Conservation (phyloP, 306 rosid species). For the Phaseolus lunatus region DNA sequence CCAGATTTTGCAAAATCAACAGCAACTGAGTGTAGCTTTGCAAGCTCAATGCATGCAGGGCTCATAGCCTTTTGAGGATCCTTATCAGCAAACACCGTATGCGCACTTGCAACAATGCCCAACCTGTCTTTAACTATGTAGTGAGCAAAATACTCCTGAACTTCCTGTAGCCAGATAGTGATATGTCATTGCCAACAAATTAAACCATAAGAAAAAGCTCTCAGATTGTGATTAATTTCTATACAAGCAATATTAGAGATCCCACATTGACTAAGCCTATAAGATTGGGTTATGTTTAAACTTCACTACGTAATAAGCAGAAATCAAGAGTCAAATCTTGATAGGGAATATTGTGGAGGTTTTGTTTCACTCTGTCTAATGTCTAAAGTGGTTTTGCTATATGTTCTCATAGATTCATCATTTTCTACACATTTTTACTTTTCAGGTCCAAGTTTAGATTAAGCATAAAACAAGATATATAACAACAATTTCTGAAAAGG, state of each 20-base stretch:
- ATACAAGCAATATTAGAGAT: too few relatives aligned
- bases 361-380: neutral
- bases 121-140: conserved; percentile 74
- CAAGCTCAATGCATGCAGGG: conserved; percentile 60
- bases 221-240: neutral
- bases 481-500: neutral
- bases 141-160: conserved; percentile 68
- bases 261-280: too few relatives aligned
- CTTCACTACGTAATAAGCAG: too few relatives aligned
- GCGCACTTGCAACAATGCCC: conserved; percentile 82
- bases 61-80: conserved; percentile 46
- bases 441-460: neutral
- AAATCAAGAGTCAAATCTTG: neutral
- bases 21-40: conserved; percentile 69
- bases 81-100: conserved; percentile 77
- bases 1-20: conserved; percentile 93
- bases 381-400: neutral
- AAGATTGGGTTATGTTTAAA: too few relatives aligned
- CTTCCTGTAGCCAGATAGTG: conserved; percentile 65
- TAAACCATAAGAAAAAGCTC: neutral
- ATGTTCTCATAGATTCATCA: neutral
- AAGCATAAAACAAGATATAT: neutral
- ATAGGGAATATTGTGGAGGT: neutral
- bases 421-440: neutral
- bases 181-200: conserved; percentile 12